Evolutionary conservation across 164 flowering plant species (phyloP).

Genomic region (Warburgia ugandensis): DNA sequence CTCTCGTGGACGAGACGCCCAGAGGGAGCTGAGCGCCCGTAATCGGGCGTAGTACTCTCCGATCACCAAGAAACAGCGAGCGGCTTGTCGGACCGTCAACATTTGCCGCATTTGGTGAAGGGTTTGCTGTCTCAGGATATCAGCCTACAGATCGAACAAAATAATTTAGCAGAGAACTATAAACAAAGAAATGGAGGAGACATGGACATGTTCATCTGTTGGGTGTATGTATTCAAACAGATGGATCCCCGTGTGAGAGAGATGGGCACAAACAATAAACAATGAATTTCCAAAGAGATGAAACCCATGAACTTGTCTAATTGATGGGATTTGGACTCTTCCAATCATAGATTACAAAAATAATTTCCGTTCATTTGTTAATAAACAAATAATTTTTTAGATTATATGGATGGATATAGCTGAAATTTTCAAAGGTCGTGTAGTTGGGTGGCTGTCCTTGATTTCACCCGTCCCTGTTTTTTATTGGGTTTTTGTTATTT

Average conservation of each 20-base stretch:
- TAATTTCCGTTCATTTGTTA: neutral
- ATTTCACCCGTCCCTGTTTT: conserved; percentile 1
- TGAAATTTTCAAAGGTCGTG: conserved; percentile 1
- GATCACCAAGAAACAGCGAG: conserved; percentile 74
- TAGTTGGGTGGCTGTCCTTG: conserved; percentile 9
- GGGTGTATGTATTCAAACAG: too few relatives aligned
- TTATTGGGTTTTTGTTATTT: neutral
- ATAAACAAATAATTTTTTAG: neutral
- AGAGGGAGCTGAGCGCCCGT: conserved; percentile 85
- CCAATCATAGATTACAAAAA: conserved; percentile 23
- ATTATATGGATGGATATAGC: conserved; percentile 1
- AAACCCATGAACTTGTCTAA: conserved; percentile 18
- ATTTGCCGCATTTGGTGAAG: conserved; percentile 78
- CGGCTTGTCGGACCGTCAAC: conserved; percentile 83
- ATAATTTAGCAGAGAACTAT: neutral
- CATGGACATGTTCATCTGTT: conserved; percentile 7
- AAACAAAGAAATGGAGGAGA: neutral
- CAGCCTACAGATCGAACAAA: conserved; percentile 88
- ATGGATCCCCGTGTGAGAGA: conserved; percentile 5
- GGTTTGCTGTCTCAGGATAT: conserved; percentile 90
- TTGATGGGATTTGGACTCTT: conserved; percentile 28
- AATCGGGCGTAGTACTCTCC: conserved; percentile 84
- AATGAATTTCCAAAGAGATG: conserved; percentile 18
- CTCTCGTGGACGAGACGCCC: conserved; percentile 95
- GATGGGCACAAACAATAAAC: conserved; percentile 13